Conservation (phyloP, 495 filamentous ascomycete genomes). For the Apodospora peruviana region DNA sequence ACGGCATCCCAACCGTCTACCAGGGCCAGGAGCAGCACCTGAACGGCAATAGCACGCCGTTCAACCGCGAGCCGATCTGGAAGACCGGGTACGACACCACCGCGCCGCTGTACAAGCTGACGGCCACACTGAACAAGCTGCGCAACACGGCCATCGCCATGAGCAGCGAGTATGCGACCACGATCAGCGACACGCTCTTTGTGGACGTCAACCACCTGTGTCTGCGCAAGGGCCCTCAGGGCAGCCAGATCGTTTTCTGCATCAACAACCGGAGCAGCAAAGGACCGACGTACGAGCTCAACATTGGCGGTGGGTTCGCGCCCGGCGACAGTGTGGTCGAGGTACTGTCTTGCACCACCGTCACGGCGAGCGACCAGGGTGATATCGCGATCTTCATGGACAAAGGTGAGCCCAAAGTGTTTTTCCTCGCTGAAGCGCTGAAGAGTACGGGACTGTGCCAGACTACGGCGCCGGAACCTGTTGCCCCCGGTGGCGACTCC, state of each 20-base stretch:
- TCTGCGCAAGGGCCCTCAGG: constrained; percentile 60
- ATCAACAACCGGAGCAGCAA: constrained; percentile 27
- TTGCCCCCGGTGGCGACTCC: not conserved
- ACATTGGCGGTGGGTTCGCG: constrained; percentile 21
- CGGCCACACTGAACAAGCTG: constrained; percentile 54
- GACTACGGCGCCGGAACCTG: constrained; percentile 3
- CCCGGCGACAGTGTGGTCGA: constrained; percentile 21
- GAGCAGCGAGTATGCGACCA: constrained; percentile 41
- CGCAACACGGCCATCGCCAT: constrained; percentile 46
- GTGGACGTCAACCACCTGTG: constrained; percentile 53
- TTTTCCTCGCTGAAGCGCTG: constrained; percentile 7
- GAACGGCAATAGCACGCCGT: constrained; percentile 46
- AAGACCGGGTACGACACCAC: constrained; percentile 44
- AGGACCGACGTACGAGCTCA: constrained; percentile 16
- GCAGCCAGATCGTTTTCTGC: constrained; percentile 37
- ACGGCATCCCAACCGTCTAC: constrained; percentile 13
- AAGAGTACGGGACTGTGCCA: constrained; percentile 19
- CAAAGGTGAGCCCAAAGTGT: constrained; percentile 22
- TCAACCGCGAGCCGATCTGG: constrained; percentile 68
- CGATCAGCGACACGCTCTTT: constrained; percentile 50
- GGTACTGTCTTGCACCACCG: constrained; percentile 17
- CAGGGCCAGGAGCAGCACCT: constrained; percentile 66
- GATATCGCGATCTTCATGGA: constrained; percentile 17
- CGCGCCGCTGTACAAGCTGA: constrained; percentile 50
- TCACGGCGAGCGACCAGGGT: constrained; percentile 15